Conservation (phyloP, 2,329 filamentous ascomycete species). For the Neonectria neomacrospora region DNA sequence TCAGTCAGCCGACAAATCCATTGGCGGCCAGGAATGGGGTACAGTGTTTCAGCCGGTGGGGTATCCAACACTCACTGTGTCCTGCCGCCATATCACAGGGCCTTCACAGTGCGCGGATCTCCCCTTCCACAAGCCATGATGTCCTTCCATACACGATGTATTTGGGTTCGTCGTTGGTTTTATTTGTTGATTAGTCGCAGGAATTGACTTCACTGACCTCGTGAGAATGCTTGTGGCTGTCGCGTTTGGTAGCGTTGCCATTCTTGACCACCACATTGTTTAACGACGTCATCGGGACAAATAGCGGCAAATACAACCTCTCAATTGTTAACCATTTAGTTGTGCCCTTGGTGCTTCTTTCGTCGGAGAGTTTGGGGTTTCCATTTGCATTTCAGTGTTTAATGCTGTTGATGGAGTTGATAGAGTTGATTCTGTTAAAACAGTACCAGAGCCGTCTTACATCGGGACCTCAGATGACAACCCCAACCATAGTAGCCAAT, state of each 20-base stretch:
- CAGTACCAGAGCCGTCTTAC: no score
- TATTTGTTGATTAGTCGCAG: no score
- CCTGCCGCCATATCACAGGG: not conserved
- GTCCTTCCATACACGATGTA: not conserved
- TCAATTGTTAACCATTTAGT: not conserved
- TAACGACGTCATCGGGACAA: not conserved
- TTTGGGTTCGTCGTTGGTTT: not conserved
- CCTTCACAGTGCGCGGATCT: constrained; percentile 15
- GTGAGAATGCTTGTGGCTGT: not conserved
- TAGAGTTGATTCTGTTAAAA: not conserved
- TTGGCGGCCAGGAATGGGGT: constrained; percentile 23
- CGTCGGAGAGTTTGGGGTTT: not conserved
- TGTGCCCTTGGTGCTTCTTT: not conserved
- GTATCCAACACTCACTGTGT: constrained; percentile 19
- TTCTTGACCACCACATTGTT: not conserved
- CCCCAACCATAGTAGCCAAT: no score
- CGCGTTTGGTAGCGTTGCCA: not conserved
- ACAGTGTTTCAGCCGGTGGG: constrained; percentile 22
- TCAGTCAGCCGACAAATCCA: constrained; percentile 27
- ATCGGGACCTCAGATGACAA: no score
- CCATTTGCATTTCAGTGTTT: not conserved
- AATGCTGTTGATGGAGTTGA: not conserved
- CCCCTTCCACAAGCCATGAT: not conserved
- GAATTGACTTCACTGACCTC: not conserved
- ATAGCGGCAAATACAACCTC: not conserved